Base-by-base conservation (phyloP, 768 basidiomycete species). In the Scleroderma bovista region DNA sequence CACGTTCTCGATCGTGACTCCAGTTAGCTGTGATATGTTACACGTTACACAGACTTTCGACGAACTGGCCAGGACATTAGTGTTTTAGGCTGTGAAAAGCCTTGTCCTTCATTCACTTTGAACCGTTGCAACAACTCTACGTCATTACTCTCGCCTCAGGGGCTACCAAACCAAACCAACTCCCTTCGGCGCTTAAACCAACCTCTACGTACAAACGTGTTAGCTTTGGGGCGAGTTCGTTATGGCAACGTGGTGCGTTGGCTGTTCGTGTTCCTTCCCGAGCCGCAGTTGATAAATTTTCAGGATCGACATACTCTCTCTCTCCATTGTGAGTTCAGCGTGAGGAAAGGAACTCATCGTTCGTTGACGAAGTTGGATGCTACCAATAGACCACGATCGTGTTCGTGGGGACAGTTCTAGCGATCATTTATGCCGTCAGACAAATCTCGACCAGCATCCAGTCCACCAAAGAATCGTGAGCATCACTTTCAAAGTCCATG, bases 381-480 rank as follows among this genome's bases (percentile, higher is more conserved):
- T 6, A 15, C n/a, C 50, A 24, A n/a, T 50, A 83, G 82, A 81
- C 78, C 1, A 54, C 79, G 3, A 56, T 67, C 15, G 51, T 82
- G 15, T 68, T 79, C 51, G 71, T 74, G 26, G 80, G 74, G 1
- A 57, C 72, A 32, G 61, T 81, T 20, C 68, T 77, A 34, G 75
- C 68, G 5, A 56, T 77, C 15, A 37, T 79, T 6, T 67, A 64
- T 46, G 57, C 71, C 19, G 61, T 65, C 2, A 65, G 67, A 41
- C 59, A 65, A 22, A 60, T 81, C 34, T 72, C 76, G 2, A 60
- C 73, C 10, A 67, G 72, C 1, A 58, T 78, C 20, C 63, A 74
- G 47, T 70, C 74, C 1, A 79, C 80, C 0, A 83, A 80, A 64
- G 72, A 78, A 46, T 74, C 72, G 84, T 83, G 57, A 54, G 79